phyloP scores from a whole-genome alignment of 106 monocot genomes.

The Dioscorea zingiberensis region DNA sequence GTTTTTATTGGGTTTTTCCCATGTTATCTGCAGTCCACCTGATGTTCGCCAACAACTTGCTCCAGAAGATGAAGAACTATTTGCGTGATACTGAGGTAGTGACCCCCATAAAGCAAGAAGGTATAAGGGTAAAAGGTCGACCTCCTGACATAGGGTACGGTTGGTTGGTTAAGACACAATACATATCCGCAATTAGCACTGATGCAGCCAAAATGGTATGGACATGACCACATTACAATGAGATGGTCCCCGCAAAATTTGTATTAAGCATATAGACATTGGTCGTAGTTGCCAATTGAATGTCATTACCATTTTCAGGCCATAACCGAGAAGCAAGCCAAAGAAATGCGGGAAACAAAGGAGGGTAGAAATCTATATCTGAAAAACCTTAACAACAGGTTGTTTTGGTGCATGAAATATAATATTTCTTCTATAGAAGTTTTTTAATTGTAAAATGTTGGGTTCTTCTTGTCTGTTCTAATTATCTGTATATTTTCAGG shows the following conservation, averaged over 20 bases:
- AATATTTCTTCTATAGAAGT: not conserved
- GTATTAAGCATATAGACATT: no score
- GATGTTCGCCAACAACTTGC: constrained; percentile 40
- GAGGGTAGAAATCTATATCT: constrained; percentile 66
- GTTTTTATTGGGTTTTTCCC: not conserved
- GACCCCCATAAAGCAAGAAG: constrained; percentile 85
- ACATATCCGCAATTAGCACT: constrained; percentile 81
- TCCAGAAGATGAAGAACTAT: constrained; percentile 81
- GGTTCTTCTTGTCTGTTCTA: not conserved
- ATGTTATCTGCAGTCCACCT: constrained; percentile 41
- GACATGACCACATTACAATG: not conserved
- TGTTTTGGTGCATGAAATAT: constrained; percentile 8
- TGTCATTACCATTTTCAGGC: constrained; percentile 45
- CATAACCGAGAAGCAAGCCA: constrained; percentile 91
- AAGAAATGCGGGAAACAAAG: constrained; percentile 79
- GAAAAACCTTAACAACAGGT: constrained; percentile 90
- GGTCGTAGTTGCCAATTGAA: not conserved
- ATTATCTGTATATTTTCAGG: constrained; percentile 29
- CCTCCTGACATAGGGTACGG: constrained; percentile 88
- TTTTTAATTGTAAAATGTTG: not conserved
- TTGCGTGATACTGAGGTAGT: constrained; percentile 68
- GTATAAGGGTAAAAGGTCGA: constrained; percentile 78
- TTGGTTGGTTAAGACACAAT: constrained; percentile 98
- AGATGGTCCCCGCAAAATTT: no score
- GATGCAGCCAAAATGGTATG: constrained; percentile 84